Evolutionary conservation across 768 basidiomycete species (phyloP), one percentile per base, ranked within the genome.

Genomic region (Exsudoporus frostii): DNA sequence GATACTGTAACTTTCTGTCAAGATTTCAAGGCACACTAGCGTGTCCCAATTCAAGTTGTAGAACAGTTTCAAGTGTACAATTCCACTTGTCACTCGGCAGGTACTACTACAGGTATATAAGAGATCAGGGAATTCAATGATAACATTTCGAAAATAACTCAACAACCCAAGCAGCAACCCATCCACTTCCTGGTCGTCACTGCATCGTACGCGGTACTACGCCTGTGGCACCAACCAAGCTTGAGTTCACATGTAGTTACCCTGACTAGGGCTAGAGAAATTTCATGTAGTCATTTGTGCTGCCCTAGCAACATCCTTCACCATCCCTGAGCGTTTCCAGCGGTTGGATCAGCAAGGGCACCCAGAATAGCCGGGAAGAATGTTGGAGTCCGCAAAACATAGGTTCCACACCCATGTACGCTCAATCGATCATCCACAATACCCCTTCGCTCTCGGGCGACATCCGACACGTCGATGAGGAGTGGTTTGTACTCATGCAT

Each of bases 361-460:
- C 65, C 62, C 5, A 65, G 53, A 30, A 74, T 63, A 2, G 47
- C 32, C 2, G 75, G 74, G 32, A 72, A 68, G 8, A n/a, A 69
- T 50, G 43, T 60, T 65, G 5, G 62, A 57, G 46, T 75, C 74
- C 24, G 66, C 67, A 34, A 76, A 71, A 41, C 79, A 68, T 39
- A 81, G 56, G 45, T 73, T 72, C 19, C 49, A 34, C 4, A 78
- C 64, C 9, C 80, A 60, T 81, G 73, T 2, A 82, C 80, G 17
- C 68, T 58, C 15, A 78, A 58, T 25, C 70, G 61, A 45, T 74
- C 74, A 58, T 78, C 45, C 45, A 45, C 15, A 22, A 33, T 76
- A 33, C 79, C 79, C 3, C 36, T 19, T 55, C 39, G 10, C 13
- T 40, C 48, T 50, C 54, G 4, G 36, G 36, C 19, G 63, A 72